Evolutionary conservation across 1,284 basidiomycete genomes (phyloP).

Genomic region (Agaricales sp.): DNA sequence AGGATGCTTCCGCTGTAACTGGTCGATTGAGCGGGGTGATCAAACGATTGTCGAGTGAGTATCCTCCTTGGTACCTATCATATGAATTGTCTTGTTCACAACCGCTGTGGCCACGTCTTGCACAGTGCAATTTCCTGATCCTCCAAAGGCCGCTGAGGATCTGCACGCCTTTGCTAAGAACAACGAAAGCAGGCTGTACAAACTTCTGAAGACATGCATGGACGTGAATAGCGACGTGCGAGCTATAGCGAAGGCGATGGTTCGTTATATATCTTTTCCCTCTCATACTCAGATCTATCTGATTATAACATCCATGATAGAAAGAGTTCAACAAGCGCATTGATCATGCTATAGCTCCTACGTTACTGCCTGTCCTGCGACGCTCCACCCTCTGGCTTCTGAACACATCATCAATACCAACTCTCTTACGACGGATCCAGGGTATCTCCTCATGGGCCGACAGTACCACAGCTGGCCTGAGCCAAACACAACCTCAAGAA

Average conservation of each 20-base stretch:
- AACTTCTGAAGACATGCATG: constrained; percentile 71
- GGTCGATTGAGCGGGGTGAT: constrained; percentile 44
- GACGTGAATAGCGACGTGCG: constrained; percentile 82
- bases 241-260: constrained; percentile 68
- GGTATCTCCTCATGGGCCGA: constrained; percentile 15
- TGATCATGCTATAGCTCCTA: constrained; percentile 58
- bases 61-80: constrained; percentile 11
- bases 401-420: constrained; percentile 81
- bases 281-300: not conserved
- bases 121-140: constrained; percentile 54
- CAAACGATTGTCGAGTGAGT: constrained; percentile 51
- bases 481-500: not conserved
- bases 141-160: constrained; percentile 69
- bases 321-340: constrained; percentile 70
- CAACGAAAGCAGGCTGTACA: constrained; percentile 84
- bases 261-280: constrained; percentile 22
- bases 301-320: constrained; percentile 25
- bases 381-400: constrained; percentile 65
- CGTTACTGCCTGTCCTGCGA: constrained; percentile 68
- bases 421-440: constrained; percentile 61
- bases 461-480: not conserved
- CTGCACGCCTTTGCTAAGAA: constrained; percentile 76
- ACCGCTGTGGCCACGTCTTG: constrained; percentile 3
- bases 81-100: not conserved
- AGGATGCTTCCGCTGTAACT: constrained; percentile 31